Base-by-base conservation (phyloP, 148 eudicot genomes). In the Chenopodium berlandieri region DNA sequence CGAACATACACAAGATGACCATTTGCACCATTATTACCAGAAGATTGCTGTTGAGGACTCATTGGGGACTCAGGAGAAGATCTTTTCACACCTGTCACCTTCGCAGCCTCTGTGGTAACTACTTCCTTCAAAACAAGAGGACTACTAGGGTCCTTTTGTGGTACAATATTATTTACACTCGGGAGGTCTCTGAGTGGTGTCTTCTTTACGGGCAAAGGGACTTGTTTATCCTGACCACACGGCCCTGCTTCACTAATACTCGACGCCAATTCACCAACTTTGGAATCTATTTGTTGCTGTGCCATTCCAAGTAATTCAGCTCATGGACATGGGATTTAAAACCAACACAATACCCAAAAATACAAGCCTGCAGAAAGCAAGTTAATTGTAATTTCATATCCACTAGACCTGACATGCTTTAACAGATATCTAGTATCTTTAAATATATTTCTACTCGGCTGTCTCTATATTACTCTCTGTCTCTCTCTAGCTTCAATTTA, bases 1-100 rank as follows among this genome's bases (percentile, higher is more conserved):
- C 98, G 92, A 48, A 92, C 94, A 86, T 94, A 94, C 40, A 94
- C 98, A 69, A 92, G 93, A 89, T 88, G 93, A 58, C 93, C 90
- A 81, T 81, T 90, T 54, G 87, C 88, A 80, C 88, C 83, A 85
- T 78, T 90, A 75, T 68, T 78, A 50, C 84, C 76, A 37, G 89
- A 81, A 75, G 90, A 85, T 76, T 85, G 90, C 70, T 84, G 90
- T 54, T 80, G 87, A 60, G 83, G 71, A 66, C 78, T 84, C 77
- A 73, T 80, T 47, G 83, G 83, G 50, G 84, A 79, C 44, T 89
- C 92, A 16, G 89, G 71, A 48, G 73, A 80, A 74, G 90, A 84
- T 71, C 89, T 89, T 86, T 92, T 89, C 20, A 86, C 72, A 80
- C 91, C 89, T 82, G 89, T 80, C 73, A 85, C 83, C 82, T 90